Conservation (phyloP, 2,329 filamentous ascomycete genomes). For the Aureobasidium melanogenum region DNA sequence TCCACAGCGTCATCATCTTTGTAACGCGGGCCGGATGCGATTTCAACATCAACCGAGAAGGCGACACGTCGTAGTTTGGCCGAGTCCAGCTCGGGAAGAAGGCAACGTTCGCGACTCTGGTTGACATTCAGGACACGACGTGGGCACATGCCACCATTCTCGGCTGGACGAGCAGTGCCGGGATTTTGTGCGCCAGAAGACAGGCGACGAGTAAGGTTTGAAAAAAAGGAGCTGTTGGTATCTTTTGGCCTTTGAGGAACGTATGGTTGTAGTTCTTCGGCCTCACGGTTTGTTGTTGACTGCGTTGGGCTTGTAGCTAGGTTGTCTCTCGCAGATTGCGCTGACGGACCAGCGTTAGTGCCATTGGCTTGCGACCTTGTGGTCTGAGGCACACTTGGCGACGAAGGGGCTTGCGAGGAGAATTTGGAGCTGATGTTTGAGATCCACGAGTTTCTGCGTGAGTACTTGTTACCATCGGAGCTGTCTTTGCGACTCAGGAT, state of each 20-base stretch:
- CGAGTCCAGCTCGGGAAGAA: slow-evolving; percentile 68
- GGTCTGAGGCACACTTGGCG: slow-evolving; percentile 20
- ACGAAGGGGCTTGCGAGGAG: slow-evolving; percentile 35
- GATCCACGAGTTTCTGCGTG: slow-evolving; percentile 76
- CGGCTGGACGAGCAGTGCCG: slow-evolving; percentile 43
- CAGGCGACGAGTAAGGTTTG: slow-evolving; percentile 69
- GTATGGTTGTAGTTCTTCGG: slow-evolving; percentile 47
- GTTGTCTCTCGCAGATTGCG: slow-evolving; percentile 25
- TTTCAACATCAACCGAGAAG: slow-evolving; percentile 96
- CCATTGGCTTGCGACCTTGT: slow-evolving; percentile 17
- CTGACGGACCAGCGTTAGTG: slow-evolving; percentile 21
- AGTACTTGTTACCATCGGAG: slow-evolving; percentile 19
- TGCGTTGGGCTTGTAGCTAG: slow-evolving; percentile 39
- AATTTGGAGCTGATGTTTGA: slow-evolving; percentile 90
- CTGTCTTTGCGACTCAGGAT: slow-evolving; percentile 32
- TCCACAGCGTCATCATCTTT: slow-evolving; percentile 39
- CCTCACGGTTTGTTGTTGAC: slow-evolving; percentile 42
- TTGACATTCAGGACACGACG: slow-evolving; percentile 80
- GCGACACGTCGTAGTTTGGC: slow-evolving; percentile 79
- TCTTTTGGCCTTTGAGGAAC: slow-evolving; percentile 64
- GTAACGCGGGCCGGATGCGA: slow-evolving; percentile 78
- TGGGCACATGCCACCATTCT: slow-evolving; percentile 64
- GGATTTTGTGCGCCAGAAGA: slow-evolving; percentile 49
- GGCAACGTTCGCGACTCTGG: slow-evolving; percentile 66
- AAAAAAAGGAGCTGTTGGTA: slow-evolving; percentile 63